Evolutionary conservation across 768 basidiomycete genomes (phyloP).

Genomic region (Hydnomerulius pinastri): DNA sequence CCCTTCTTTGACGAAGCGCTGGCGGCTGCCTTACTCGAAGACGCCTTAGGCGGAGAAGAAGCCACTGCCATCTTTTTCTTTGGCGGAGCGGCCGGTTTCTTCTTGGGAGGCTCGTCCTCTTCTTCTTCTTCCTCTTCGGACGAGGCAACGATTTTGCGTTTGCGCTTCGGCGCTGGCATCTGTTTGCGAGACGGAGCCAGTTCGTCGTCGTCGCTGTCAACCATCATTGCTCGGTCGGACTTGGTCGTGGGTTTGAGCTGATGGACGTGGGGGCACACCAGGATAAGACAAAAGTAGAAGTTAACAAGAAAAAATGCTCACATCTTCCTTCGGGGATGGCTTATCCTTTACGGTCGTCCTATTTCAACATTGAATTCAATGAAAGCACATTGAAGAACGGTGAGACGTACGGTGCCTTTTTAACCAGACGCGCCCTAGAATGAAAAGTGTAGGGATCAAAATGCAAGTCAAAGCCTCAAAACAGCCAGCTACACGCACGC

Average conservation of each 20-base stretch:
- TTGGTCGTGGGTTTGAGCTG: slow-evolving; percentile 9
- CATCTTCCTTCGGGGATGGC: not conserved
- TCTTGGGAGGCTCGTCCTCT: slow-evolving; percentile 36
- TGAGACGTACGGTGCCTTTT: not conserved
- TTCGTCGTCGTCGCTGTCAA: slow-evolving; percentile 26
- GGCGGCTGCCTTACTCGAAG: not conserved
- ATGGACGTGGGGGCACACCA: too few relatives aligned
- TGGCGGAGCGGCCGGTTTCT: slow-evolving; percentile 34
- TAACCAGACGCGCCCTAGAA: not conserved
- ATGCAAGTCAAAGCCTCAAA: not conserved
- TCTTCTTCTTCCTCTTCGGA: slow-evolving; percentile 39
- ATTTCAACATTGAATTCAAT: not conserved
- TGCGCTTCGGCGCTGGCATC: slow-evolving; percentile 30
- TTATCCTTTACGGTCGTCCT: not conserved
- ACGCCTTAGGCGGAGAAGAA: slow-evolving; percentile 2
- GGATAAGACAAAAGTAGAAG: not conserved
- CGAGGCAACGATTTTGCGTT: slow-evolving; percentile 31
- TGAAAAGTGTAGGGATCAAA: not conserved
- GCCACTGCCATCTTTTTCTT: slow-evolving; percentile 42
- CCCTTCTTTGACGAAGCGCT: too few relatives aligned
- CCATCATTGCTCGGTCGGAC: slow-evolving; percentile 21
- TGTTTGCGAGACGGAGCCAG: not conserved
- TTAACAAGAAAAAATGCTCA: not conserved
- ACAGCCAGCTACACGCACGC: slow-evolving; percentile 10
- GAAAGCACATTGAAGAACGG: not conserved